phyloP scores from a whole-genome alignment of 192 early-diverging fungal species.

The Thamnidium elegans region DNA sequence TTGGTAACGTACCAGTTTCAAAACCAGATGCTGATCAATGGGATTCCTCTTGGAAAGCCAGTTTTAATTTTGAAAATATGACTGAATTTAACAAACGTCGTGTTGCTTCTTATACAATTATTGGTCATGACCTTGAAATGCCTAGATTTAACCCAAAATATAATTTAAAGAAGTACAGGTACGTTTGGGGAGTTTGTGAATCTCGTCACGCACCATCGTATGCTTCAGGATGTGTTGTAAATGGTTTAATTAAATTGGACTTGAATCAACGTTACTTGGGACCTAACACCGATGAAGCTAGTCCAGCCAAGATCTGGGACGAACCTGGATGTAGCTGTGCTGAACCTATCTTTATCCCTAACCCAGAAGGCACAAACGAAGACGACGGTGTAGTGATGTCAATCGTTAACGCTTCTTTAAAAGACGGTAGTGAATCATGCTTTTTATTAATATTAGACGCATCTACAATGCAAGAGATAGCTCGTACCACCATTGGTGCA shows the following conservation, averaged over 20 bases:
- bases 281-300: constrained; percentile 14
- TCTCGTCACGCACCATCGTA: constrained; percentile 27
- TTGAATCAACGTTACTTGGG: constrained; percentile 22
- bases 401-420: constrained; percentile 24
- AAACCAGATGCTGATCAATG: background rate
- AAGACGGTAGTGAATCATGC: constrained; percentile 18
- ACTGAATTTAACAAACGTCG: constrained; percentile 21
- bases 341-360: constrained; percentile 38
- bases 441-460: constrained; percentile 37
- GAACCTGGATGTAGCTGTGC: constrained; percentile 36
- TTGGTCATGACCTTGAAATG: constrained; percentile 36
- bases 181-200: constrained; percentile 37
- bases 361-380: constrained; percentile 25
- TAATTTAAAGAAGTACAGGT: constrained; percentile 29
- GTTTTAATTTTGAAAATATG: background rate
- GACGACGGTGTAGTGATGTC: constrained; percentile 37
- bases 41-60: background rate
- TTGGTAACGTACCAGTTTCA: constrained; percentile 26
- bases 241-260: constrained; percentile 37
- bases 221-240: constrained; percentile 33
- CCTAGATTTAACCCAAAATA: constrained; percentile 36
- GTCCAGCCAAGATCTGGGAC: constrained; percentile 28
- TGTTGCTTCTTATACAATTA: constrained; percentile 26
- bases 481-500: constrained; percentile 24
- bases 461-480: constrained; percentile 27